Percentiles rank a stretch among this genome's conserved stretches.
Evolutionary conservation across 768 basidiomycete genomes (phyloP).

Genomic region (Phallus indusiatus): DNA sequence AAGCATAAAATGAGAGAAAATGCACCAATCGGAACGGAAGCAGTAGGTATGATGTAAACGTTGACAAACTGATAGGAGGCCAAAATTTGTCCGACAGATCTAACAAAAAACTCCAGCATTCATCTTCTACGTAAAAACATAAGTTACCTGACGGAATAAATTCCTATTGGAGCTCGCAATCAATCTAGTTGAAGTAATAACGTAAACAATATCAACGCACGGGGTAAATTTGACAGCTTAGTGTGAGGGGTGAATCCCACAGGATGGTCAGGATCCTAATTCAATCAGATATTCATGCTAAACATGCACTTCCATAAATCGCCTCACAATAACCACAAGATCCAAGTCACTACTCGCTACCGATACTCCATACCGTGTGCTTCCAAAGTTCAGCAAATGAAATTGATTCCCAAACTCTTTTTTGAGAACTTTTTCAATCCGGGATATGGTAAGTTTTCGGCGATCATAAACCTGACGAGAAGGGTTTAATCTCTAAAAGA

Average conservation of each 20-base stretch:
- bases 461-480: background rate
- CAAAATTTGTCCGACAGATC: slow-evolving; percentile 24
- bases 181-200: background rate
- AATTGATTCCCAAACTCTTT: slow-evolving; percentile 25
- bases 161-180: slow-evolving; percentile 9
- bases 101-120: slow-evolving; percentile 8
- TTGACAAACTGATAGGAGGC: slow-evolving; percentile 25
- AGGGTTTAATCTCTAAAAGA: slow-evolving; percentile 3
- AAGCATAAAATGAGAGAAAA: background rate
- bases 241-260: slow-evolving; percentile 23
- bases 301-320: background rate
- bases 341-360: slow-evolving; percentile 38
- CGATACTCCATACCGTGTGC: slow-evolving; percentile 39
- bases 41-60: slow-evolving; percentile 21
- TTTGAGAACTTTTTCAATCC: slow-evolving; percentile 21
- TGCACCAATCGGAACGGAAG: slow-evolving; percentile 36
- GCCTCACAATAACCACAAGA: slow-evolving; percentile 39
- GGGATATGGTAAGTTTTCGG: slow-evolving; percentile 10
- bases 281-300: background rate
- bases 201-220: slow-evolving; percentile 14
- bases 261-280: slow-evolving; percentile 25
- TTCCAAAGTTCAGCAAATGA: slow-evolving; percentile 36
- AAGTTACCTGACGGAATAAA: slow-evolving; percentile 24
- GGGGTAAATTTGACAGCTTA: slow-evolving; percentile 19
- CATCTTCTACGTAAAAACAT: background rate